Evolutionary conservation across 1,284 basidiomycete species (phyloP), one percentile per base, ranked within the genome.

Genomic region (Neotropicomus parvogracilis): DNA sequence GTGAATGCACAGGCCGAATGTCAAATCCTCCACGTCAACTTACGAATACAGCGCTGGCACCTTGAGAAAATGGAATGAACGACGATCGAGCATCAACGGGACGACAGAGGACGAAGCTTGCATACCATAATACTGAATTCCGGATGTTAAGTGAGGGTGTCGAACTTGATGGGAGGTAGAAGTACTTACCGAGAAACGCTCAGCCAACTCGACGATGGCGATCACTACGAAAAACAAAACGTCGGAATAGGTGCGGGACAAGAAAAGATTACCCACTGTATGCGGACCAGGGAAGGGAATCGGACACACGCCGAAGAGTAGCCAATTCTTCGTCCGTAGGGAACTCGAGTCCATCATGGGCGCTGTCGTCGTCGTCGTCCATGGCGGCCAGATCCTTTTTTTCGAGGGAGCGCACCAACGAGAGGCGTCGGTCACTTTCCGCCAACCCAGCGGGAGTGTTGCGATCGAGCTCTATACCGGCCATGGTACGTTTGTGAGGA

Each of bases 311-410:
- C 26, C 81, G 74, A 36, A 88, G 73, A 10, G 78, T 82, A 6
- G 54, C 56, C 17, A 71, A 64, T 67, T 90, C 88, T 61, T 89
- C 80, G 24, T 80, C 79, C 2, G 86, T 86, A 3, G 88, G 88
- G 52, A 82, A 79, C 50, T 78, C 74, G 42, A 83, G 73, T 19
- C 78, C 79, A 33, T 79, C 77, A 44, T 82, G 75, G 45, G 73
- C 69, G 27, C 70, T 74, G 48, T 80, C 78, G 49, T 54, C 31
- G 13, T 65, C 64, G 10, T 52, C 50, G 14, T 53, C 49, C 21
- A 27, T 7, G 3, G 24, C 7, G 0, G 24, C 27, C 2, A 21
- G 2, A 12, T 41, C 46, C 34, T 53, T 54, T 46, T 59, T 60
- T 26, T 63, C 59, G 34, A 58, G 13, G 19, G 52, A 54, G 24